Conservation (phyloP, 148 eudicot species). For the Bassia scoparia region DNA sequence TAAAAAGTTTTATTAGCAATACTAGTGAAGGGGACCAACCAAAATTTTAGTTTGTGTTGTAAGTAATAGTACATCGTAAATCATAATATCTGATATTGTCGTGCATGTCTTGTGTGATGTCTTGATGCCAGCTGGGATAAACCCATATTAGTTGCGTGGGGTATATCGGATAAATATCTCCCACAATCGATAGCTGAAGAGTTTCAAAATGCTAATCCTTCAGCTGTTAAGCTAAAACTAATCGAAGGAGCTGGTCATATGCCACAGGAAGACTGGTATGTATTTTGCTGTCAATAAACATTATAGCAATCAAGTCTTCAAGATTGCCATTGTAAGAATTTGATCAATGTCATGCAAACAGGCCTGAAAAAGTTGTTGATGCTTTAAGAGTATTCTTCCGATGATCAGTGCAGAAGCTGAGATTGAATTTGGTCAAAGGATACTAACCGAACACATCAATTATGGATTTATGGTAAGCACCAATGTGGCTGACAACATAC, state of each 20-base stretch:
- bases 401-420: conserved; percentile 10
- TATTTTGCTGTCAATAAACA: background rate
- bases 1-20: background rate
- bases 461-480: conserved; percentile 10
- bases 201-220: conserved; percentile 70
- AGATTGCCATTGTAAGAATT: conserved; percentile 5
- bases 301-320: background rate
- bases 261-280: conserved; percentile 99
- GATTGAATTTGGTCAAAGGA: background rate
- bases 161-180: conserved; percentile 87
- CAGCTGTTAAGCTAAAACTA: conserved; percentile 60
- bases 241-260: conserved; percentile 99
- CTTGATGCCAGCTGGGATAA: conserved; percentile 70
- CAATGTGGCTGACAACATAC: background rate
- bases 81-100: background rate
- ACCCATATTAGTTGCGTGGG: conserved; percentile 88
- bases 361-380: conserved; percentile 96
- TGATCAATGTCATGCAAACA: conserved; percentile 28
- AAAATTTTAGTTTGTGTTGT: background rate
- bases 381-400: conserved; percentile 69
- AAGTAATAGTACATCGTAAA: background rate
- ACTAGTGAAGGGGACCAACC: background rate
- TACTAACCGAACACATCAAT: conserved; percentile 5
- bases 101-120: background rate
- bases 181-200: conserved; percentile 91